Conservation (phyloP, 176 grass and related monocot genomes). For the Lolium perenne region DNA sequence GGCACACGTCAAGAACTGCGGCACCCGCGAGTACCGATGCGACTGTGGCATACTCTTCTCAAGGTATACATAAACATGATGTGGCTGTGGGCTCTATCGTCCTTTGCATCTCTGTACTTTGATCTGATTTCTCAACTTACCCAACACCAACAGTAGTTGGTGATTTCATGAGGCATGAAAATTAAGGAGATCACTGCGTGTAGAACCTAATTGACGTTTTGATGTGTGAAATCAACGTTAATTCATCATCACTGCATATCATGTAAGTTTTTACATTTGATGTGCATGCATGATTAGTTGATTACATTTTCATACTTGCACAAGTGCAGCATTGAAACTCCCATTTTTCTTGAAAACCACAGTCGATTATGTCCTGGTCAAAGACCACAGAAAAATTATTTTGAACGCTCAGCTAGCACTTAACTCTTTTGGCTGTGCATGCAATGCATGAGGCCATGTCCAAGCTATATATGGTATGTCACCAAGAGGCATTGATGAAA, state of each 20-base stretch:
- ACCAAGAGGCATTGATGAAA: slow-evolving; percentile 36
- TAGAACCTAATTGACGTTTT: background rate
- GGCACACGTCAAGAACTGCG: slow-evolving; percentile 91
- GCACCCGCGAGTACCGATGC: slow-evolving; percentile 91
- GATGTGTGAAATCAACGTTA: background rate
- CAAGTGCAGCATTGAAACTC: background rate
- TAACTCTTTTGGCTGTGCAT: slow-evolving; percentile 10
- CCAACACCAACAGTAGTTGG: background rate
- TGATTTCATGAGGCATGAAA: background rate
- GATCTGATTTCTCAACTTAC: background rate
- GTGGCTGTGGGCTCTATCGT: background rate
- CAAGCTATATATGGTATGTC: background rate
- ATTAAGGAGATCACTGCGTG: background rate
- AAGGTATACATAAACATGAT: slow-evolving; percentile 48
- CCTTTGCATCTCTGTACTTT: background rate
- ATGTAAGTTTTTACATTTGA: background rate
- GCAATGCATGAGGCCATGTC: slow-evolving; percentile 26
- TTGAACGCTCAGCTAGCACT: slow-evolving; percentile 5
- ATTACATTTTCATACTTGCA: background rate
- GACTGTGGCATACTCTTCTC: slow-evolving; percentile 95
- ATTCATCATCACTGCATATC: background rate
- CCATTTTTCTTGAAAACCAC: background rate
- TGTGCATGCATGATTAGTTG: background rate
- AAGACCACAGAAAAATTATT: background rate
- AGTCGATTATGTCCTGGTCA: no score